Base-by-base conservation (phyloP, 257 asterid genomes). In the Solanum chilense region DNA sequence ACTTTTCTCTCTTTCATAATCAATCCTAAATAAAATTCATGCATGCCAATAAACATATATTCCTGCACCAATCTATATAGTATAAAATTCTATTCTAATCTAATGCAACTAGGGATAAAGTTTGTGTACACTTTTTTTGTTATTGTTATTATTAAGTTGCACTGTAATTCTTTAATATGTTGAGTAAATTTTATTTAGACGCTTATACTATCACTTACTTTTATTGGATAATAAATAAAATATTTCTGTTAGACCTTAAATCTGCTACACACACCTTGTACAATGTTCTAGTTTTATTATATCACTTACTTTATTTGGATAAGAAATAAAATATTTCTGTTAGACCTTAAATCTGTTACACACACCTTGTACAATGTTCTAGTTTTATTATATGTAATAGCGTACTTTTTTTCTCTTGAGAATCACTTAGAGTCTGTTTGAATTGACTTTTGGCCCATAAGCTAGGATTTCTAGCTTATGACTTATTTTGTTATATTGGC, bases 1-100 rank as follows among this genome's bases (percentile, higher is more conserved):
- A 83, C 86, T 35, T 58, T 73, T 41, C 47, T 73, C 52, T 31
- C 87, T 83, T 82, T 78, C 74, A 82, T 47, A 87, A 80, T 45
- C 69, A 84, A 83, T 89, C 33, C 70, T 31, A 7, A 68, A 69
- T 29, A 78, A 20, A 49, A 49, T 6, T 81, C 69, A n/a, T 81
- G 85, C 85, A 49, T 81, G 85, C 7, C 69, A 58, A 35, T 35
- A 35, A 35, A 35, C 39, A 35, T 35, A 35, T 35, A 35, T 1
- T 9, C 68, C 68, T 58, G 27, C 27, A 58, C 27, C 68, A 58
- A 58, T 58, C 68, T 21, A 58, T 58, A 3, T 21, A 37, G 0
- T 37, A 58, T 58, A 58, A 58, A 27, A 58, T 58, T 9, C 5
- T 58, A 58, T 58, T 58, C 6, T 21, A 58, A 58, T 58, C 68